Conservation (phyloP, 2,329 filamentous ascomycete genomes). For the Claviceps spartinae region DNA sequence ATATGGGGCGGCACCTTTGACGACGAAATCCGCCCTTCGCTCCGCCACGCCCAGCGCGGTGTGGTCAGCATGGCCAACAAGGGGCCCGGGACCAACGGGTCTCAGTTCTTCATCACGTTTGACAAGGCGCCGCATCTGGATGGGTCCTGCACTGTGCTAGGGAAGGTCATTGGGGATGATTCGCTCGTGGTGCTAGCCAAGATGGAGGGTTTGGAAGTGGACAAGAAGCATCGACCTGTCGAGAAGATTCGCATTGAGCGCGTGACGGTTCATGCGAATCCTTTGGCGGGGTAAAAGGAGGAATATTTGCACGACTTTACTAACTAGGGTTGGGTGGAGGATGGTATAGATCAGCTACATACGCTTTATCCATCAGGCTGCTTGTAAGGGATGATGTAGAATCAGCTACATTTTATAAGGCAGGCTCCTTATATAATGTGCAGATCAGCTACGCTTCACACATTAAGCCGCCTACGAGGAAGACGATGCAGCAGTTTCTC, state of each 20-base stretch:
- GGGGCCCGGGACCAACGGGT: conserved; percentile 58
- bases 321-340: too few species aligned
- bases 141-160: conserved; percentile 75
- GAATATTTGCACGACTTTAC: too few species aligned
- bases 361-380: too few species aligned
- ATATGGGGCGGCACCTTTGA: conserved; percentile 65
- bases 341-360: too few species aligned
- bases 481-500: too few species aligned
- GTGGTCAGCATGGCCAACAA: conserved; percentile 71
- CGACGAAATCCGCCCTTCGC: conserved; percentile 62
- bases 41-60: conserved; percentile 55
- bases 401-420: too few species aligned
- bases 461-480: too few species aligned
- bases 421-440: too few species aligned
- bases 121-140: conserved; percentile 69
- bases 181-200: conserved; percentile 51
- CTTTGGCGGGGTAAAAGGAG: conserved; percentile 42
- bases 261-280: conserved; percentile 68
- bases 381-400: too few species aligned
- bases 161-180: conserved; percentile 55
- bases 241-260: conserved; percentile 51
- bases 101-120: conserved; percentile 72
- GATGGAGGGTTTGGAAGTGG: conserved; percentile 58
- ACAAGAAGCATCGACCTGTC: conserved; percentile 65
- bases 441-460: too few species aligned